A percentile compares a stretch with the other conserved stretches of the same genome.
Evolutionary conservation across 2,329 filamentous ascomycete species (phyloP).

Genomic region (Gaeumannomyces sp.): DNA sequence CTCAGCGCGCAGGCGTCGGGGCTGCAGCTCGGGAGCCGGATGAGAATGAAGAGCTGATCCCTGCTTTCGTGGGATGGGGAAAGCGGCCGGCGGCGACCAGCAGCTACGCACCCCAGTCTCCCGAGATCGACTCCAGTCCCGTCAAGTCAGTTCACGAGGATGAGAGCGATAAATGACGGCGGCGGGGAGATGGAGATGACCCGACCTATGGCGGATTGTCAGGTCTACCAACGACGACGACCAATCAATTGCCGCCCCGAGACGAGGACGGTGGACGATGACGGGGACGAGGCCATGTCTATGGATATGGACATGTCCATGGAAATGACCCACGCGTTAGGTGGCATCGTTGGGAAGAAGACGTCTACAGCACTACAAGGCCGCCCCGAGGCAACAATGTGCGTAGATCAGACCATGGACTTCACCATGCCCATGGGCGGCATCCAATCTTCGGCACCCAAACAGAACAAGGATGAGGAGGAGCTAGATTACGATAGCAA

Average conservation of each 20-base stretch:
- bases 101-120: slow-evolving; percentile 22
- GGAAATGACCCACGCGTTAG: slow-evolving; percentile 49
- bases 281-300: slow-evolving; percentile 45
- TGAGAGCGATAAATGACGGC: slow-evolving; percentile 22
- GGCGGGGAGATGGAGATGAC: slow-evolving; percentile 50
- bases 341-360: slow-evolving; percentile 31
- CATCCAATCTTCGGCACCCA: slow-evolving; percentile 41
- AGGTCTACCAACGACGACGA: background rate
- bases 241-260: slow-evolving; percentile 21
- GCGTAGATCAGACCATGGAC: slow-evolving; percentile 69
- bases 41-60: slow-evolving; percentile 65
- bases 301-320: slow-evolving; percentile 45
- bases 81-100: slow-evolving; percentile 40
- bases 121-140: background rate
- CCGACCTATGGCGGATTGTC: slow-evolving; percentile 37
- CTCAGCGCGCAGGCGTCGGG: slow-evolving; percentile 56
- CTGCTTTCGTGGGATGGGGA: slow-evolving; percentile 67
- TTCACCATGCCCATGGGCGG: slow-evolving; percentile 72
- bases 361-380: background rate
- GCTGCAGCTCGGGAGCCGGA: slow-evolving; percentile 47
- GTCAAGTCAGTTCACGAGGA: slow-evolving; percentile 36
- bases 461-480: slow-evolving; percentile 24
- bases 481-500: slow-evolving; percentile 36
- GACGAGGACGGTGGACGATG: slow-evolving; percentile 33
- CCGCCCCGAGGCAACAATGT: slow-evolving; percentile 5